These are phyloP conservation scores for Crithidia sp. DNA, from an alignment of 208 protist genomes.

Conservation along the genomic window DNA sequence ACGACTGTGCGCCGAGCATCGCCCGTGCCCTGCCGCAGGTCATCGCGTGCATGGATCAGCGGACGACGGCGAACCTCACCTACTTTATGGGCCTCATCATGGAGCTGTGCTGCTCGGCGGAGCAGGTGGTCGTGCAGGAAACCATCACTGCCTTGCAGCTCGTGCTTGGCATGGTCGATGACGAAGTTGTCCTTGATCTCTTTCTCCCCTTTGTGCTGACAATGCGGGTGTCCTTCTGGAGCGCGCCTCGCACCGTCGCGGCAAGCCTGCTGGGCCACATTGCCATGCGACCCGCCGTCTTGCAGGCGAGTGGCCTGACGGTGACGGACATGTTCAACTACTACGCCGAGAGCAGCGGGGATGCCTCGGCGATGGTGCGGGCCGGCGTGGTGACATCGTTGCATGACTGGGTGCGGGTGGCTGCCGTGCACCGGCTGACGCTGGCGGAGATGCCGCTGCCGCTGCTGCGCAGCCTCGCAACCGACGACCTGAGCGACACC, in stretches of 20 bases:
- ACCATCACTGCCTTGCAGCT: slow-evolving; percentile 44
- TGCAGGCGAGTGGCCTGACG: slow-evolving; percentile 49
- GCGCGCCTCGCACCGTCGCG: slow-evolving; percentile 65
- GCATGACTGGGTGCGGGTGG: slow-evolving; percentile 69
- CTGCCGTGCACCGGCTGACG: slow-evolving; percentile 47
- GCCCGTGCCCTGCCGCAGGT: slow-evolving; percentile 58
- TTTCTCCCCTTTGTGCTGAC: slow-evolving; percentile 68
- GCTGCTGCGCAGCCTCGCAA: slow-evolving; percentile 60
- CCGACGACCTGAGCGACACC: slow-evolving; percentile 72
- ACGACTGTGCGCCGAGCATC: slow-evolving; percentile 60
- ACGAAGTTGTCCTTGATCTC: slow-evolving; percentile 45
- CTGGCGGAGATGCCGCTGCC: slow-evolving; percentile 69
- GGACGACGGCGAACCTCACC: slow-evolving; percentile 43
- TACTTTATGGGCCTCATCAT: slow-evolving; percentile 83
- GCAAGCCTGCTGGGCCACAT: slow-evolving; percentile 60
- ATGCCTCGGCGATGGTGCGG: slow-evolving; percentile 61
- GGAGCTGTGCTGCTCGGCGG: slow-evolving; percentile 64
- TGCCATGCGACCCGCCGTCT: slow-evolving; percentile 50
- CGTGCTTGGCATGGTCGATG: slow-evolving; percentile 45
- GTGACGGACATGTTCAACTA: slow-evolving; percentile 69
- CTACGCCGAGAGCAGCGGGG: slow-evolving; percentile 63
- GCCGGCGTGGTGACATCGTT: slow-evolving; percentile 54
- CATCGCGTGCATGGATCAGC: slow-evolving; percentile 40
- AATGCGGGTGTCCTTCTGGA: slow-evolving; percentile 75
- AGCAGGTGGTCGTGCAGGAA: slow-evolving; percentile 48